A percentile compares a stretch with the other conserved stretches of the same genome.
Conservation (phyloP, 2,329 filamentous ascomycete genomes). For the Incumbomyces delicatus region DNA sequence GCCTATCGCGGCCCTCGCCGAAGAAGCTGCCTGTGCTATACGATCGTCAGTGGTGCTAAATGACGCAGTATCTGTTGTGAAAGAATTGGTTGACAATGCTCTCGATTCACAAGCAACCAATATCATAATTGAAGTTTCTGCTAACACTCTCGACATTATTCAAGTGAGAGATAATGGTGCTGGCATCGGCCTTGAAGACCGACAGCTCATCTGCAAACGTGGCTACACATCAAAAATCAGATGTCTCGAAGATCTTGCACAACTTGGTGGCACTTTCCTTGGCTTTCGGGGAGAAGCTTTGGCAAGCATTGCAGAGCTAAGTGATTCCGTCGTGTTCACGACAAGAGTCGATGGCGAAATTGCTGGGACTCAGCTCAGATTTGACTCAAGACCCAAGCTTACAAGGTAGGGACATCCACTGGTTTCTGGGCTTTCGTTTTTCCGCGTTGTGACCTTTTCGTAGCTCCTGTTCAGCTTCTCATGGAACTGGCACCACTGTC, state of each 20-base stretch:
- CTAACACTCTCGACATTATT: constrained; percentile 51
- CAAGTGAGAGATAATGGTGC: constrained; percentile 56
- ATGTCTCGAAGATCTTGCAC: constrained; percentile 45
- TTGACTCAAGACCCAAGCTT: constrained; percentile 42
- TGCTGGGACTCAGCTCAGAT: constrained; percentile 43
- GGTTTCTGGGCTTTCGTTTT: constrained; percentile 3
- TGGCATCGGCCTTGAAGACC: constrained; percentile 49
- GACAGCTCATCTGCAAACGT: constrained; percentile 45
- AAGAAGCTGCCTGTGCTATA: constrained; percentile 39
- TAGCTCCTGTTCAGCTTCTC: constrained; percentile 37
- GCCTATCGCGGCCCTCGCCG: constrained; percentile 37
- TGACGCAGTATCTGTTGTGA: constrained; percentile 48
- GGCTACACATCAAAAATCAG: constrained; percentile 57
- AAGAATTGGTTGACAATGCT: constrained; percentile 60
- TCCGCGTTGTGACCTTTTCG: constrained; percentile 17
- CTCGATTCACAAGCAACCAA: constrained; percentile 52
- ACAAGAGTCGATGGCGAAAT: constrained; percentile 50
- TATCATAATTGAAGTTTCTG: constrained; percentile 48
- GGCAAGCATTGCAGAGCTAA: constrained; percentile 52
- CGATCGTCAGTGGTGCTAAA: constrained; percentile 49
- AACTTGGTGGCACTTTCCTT: constrained; percentile 46
- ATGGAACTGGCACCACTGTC: constrained; percentile 53
- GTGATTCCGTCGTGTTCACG: constrained; percentile 41
- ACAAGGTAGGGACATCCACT: constrained; percentile 28
- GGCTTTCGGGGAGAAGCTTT: constrained; percentile 58